Percentiles rank a stretch among this genome's conserved stretches.
Conservation (phyloP, 2,329 filamentous ascomycete species). For the Berkeleyomyces rouxiae region DNA sequence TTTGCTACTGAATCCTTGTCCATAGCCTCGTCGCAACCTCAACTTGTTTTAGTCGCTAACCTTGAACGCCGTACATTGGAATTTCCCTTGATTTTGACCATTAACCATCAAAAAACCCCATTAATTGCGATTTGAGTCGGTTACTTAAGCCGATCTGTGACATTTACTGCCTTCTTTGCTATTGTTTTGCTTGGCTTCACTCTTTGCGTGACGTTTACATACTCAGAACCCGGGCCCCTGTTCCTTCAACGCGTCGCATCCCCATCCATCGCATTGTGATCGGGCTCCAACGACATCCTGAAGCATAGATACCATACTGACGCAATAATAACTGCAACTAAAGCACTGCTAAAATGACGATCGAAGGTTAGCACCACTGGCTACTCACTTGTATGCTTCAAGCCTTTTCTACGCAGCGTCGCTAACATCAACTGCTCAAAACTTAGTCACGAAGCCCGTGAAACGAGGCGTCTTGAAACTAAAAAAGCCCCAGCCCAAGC, state of each 20-base stretch:
- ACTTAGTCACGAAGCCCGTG: neutral
- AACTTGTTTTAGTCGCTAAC: no score
- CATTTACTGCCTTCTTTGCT: no score
- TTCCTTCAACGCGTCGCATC: conserved; percentile 27
- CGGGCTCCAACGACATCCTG: neutral
- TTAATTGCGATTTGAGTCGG: no score
- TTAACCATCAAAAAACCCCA: no score
- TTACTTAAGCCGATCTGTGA: no score
- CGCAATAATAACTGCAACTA: neutral
- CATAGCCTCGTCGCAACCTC: neutral
- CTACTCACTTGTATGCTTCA: neutral
- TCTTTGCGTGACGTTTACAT: no score
- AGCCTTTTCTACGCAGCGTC: neutral
- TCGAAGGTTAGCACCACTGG: neutral
- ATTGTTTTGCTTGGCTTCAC: neutral
- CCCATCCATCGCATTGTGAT: conserved; percentile 13
- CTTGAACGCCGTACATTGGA: no score
- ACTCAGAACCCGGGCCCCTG: neutral
- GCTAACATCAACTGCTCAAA: neutral
- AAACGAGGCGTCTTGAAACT: conserved; percentile 36
- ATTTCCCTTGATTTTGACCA: no score
- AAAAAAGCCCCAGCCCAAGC: conserved; percentile 45
- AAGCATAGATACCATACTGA: neutral
- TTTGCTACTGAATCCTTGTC: neutral
- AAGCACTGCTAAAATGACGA: neutral